These are phyloP conservation scores for Alternaria infectoria DNA, from an alignment of 2,329 filamentous ascomycete species.

Conservation along the genomic window DNA sequence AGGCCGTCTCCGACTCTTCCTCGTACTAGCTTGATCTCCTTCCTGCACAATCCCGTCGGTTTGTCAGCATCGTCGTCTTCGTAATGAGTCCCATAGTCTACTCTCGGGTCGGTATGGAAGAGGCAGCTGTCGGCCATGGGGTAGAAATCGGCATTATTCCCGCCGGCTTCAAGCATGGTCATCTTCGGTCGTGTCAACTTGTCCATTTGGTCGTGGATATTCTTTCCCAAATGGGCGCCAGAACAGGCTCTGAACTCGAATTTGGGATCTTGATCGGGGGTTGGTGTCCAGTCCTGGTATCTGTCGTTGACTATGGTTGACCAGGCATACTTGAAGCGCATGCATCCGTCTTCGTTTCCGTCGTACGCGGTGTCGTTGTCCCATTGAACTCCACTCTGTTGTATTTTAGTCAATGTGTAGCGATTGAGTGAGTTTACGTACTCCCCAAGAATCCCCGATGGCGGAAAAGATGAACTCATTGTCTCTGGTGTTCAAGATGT, in stretches of 20 bases:
- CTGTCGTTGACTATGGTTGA: not conserved
- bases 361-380: not conserved
- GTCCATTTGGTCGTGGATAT: not conserved
- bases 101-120: not conserved
- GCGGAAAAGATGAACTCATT: not conserved
- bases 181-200: not conserved
- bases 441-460: not conserved
- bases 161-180: not conserved
- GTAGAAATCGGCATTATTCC: not conserved
- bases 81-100: not conserved
- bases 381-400: not conserved
- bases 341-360: not conserved
- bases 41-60: not conserved
- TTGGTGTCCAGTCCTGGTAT: not conserved
- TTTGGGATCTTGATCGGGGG: accelerated
- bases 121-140: not conserved
- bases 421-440: not conserved
- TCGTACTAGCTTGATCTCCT: not conserved
- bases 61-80: not conserved
- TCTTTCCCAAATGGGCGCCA: not conserved
- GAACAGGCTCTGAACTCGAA: not conserved
- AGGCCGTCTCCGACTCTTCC: not conserved
- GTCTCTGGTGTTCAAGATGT: not conserved
- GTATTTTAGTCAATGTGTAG: not conserved
- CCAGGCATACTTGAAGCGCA: not conserved